Percentiles rank a stretch among this genome's conserved stretches.
Conservation (phyloP, 129 eudicot genomes). For the Sambucus nigra region DNA sequence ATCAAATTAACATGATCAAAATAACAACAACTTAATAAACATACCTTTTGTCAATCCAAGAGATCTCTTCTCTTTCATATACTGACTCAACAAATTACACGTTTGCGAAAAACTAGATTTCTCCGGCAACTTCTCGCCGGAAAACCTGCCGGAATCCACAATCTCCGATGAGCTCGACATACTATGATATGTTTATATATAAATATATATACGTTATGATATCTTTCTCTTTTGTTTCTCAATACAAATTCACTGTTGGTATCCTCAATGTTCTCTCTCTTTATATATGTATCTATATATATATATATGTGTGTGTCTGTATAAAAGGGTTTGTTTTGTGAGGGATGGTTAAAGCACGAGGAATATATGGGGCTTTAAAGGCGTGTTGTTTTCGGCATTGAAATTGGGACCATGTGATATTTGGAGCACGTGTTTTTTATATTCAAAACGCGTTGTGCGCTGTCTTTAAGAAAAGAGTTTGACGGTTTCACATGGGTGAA, state of each 20-base stretch:
- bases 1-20: no score
- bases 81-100: constrained; percentile 66
- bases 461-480: no score
- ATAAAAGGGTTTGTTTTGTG: not conserved
- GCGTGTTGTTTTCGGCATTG: not conserved
- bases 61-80: constrained; percentile 68
- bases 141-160: constrained; percentile 53
- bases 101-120: constrained; percentile 61
- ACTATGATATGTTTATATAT: not conserved
- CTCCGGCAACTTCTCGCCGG: constrained; percentile 40
- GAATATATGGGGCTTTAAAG: constrained; percentile 24
- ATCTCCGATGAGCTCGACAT: constrained; percentile 60
- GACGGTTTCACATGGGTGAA: no score
- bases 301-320: not conserved
- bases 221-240: not conserved
- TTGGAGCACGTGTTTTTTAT: constrained; percentile 22
- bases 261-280: not conserved
- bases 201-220: no score
- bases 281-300: not conserved
- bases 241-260: not conserved
- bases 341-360: constrained; percentile 33
- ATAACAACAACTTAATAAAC: no score
- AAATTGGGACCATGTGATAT: no score
- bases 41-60: no score
- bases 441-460: not conserved